Conservation (phyloP, 176 grass and related monocot genomes). For the Oryza punctata region DNA sequence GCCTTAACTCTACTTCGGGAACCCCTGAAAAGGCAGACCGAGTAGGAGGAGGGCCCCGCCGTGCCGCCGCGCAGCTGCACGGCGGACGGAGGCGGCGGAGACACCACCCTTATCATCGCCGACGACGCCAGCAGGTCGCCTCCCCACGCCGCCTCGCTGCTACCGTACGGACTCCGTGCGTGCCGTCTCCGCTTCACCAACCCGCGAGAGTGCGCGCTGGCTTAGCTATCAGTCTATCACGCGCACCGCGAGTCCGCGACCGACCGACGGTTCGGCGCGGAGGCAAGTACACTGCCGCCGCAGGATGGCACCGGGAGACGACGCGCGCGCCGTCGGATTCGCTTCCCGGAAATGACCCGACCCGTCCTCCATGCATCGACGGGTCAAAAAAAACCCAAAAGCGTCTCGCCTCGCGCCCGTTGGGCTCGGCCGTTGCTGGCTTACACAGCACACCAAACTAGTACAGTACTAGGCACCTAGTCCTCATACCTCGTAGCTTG, state of each 20-base stretch:
- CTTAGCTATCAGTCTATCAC: background rate
- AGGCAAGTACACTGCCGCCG: background rate
- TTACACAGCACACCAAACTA: conserved; percentile 48
- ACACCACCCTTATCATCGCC: conserved; percentile 49
- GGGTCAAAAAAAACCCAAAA: background rate
- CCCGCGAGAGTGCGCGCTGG: conserved; percentile 2
- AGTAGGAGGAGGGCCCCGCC: background rate
- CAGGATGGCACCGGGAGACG: background rate
- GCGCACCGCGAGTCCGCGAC: no score
- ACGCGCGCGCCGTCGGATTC: conserved; percentile 2
- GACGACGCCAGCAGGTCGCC: background rate
- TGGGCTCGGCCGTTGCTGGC: conserved; percentile 27
- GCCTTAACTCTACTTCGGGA: background rate
- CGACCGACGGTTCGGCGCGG: background rate
- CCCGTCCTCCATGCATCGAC: background rate
- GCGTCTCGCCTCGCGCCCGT: background rate
- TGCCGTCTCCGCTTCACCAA: conserved; percentile 40
- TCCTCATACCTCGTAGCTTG: conserved; percentile 5
- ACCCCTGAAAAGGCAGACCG: background rate
- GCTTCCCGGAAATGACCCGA: background rate
- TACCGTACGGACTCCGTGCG: background rate
- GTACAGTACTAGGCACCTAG: background rate
- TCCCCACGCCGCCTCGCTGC: background rate
- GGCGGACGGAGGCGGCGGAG: conserved; percentile 18
- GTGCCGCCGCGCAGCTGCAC: conserved; percentile 15